Evolutionary conservation across 192 early-diverging fungal genomes (phyloP).

Genomic region (Coemansia sp.): DNA sequence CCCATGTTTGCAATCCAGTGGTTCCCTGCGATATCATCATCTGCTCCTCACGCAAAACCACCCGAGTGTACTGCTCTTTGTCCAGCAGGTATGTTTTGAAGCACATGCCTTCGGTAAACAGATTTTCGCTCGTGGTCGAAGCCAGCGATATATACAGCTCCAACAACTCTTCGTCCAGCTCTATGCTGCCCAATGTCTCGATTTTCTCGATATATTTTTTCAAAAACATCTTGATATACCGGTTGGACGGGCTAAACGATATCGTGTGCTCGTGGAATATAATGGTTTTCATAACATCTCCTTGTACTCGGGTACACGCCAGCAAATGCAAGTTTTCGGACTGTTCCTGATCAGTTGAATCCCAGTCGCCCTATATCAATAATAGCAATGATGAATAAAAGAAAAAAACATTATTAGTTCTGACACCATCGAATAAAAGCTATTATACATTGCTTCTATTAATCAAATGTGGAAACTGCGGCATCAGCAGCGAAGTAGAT

Average conservation of each 20-base stretch:
- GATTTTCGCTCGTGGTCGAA: conserved; percentile 19
- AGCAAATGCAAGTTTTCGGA: conserved; percentile 32
- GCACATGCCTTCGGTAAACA: conserved; percentile 25
- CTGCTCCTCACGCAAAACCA: conserved; percentile 58
- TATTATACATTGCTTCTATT: no score
- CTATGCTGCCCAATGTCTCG: conserved; percentile 26
- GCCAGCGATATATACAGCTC: conserved; percentile 45
- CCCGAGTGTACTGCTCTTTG: conserved; percentile 40
- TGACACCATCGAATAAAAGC: background rate
- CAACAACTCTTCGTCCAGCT: conserved; percentile 47
- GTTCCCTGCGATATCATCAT: conserved; percentile 60
- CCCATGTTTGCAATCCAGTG: conserved; percentile 66
- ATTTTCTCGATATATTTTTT: conserved; percentile 45
- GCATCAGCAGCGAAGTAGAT: no score
- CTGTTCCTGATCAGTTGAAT: conserved; percentile 13
- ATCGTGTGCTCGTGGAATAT: conserved; percentile 52
- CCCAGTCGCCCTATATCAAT: conserved; percentile 36
- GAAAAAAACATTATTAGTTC: background rate
- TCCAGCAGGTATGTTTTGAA: conserved; percentile 53
- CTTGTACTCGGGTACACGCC: conserved; percentile 36
- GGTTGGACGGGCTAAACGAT: conserved; percentile 35
- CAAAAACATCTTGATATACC: conserved; percentile 44
- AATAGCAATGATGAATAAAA: background rate
- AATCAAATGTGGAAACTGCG: no score
- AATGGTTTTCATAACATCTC: conserved; percentile 51